Evolutionary conservation across 2,329 filamentous ascomycete species (phyloP), one percentile per base, ranked within the genome.

Genomic region (Verticillium dahliae): DNA sequence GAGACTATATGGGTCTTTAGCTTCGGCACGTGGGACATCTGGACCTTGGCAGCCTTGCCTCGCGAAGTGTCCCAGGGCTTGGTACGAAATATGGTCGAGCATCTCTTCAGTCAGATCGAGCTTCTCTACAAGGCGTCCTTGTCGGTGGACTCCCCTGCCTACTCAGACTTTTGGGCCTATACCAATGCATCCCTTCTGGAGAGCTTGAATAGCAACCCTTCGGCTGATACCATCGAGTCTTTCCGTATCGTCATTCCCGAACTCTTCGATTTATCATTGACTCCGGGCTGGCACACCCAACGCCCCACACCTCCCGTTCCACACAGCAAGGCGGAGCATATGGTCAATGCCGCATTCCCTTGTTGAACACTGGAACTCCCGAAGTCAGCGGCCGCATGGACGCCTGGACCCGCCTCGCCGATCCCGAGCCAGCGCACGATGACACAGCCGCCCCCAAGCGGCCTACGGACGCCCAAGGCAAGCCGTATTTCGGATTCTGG

Each of bases 1-100:
- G 78, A 83, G 62, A 84, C 82, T 0, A 66, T 84, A 14, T 84
- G 79, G 78, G 71, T 84, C 14, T 80, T 85, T 60, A 78, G 74
- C 10, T 77, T 83, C 60, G 82, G 82, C n/a, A 78, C 77, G 35
- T 84, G 81, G 81, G 82, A 85, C 61, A 69, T 83, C 58, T 85
- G 81, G 81, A 77, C 79, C 11, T 69, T 84, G 18, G 76, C 82
- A 0, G 73, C 80, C 2, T 67, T 83, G 18, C 81, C 82, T 1
- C 70, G 75, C 10, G 67, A 70, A 9, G 65, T 72, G 1, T 76
- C 78, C 10, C 73, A 75, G 37, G 65, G 69, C 1, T 61, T 76
- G 1, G 62, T 83, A 9, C 75, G 75, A 41, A 65, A 69, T 4
- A 71, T 79, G 35, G 68, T 76, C 4, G 65, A 69, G 11, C 70